Percentiles rank a stretch among this genome's conserved stretches.
Evolutionary conservation across 495 filamentous ascomycete species (phyloP).

Genomic region (Talaromyces borbonicus): DNA sequence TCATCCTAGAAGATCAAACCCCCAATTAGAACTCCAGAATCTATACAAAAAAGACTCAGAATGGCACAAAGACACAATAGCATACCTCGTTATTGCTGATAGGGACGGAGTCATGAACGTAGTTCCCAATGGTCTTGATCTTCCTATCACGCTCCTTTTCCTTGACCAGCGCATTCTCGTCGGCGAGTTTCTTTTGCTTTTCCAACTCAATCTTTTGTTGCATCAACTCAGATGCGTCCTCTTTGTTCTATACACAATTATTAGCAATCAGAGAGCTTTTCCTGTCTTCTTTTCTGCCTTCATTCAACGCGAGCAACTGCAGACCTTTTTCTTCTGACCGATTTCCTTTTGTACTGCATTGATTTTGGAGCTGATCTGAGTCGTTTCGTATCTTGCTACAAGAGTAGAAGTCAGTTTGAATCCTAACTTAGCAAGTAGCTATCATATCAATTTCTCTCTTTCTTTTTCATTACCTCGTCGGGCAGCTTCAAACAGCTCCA

Average conservation of each 20-base stretch:
- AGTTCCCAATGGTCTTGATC: conserved; percentile 80
- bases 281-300: neutral
- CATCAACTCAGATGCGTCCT: conserved; percentile 67
- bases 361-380: conserved; percentile 69
- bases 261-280: neutral
- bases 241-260: conserved; percentile 63
- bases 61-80: no score
- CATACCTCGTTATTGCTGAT: conserved; percentile 74
- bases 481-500: conserved; percentile 79
- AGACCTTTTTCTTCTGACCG: conserved; percentile 81
- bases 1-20: conserved; percentile 56
- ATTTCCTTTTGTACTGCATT: conserved; percentile 87
- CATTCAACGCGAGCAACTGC: conserved; percentile 2
- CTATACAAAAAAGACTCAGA: no score
- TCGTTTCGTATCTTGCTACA: conserved; percentile 67
- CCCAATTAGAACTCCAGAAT: no score
- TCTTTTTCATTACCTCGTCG: conserved; percentile 71
- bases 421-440: no score
- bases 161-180: conserved; percentile 64
- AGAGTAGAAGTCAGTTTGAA: neutral
- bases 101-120: conserved; percentile 89
- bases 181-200: conserved; percentile 67
- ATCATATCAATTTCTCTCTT: no score
- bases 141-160: conserved; percentile 62
- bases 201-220: conserved; percentile 65